These are phyloP conservation scores for Aspergillus sclerotioniger DNA, from an alignment of 495 filamentous ascomycete species.

Conservation along the genomic window DNA sequence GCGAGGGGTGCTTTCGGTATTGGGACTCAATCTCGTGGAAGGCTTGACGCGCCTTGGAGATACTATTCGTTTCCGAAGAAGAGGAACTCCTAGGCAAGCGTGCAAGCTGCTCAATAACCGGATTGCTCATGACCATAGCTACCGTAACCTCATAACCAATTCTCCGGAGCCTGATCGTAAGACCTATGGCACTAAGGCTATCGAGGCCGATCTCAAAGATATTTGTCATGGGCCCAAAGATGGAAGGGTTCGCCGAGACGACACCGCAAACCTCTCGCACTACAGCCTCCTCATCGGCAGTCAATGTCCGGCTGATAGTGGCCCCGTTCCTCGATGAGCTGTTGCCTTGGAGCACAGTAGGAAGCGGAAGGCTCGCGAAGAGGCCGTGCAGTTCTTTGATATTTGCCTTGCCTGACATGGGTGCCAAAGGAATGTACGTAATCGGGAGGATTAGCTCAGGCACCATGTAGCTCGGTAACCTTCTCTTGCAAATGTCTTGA, in stretches of 20 bases:
- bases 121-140: constrained; percentile 63
- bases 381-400: constrained; percentile 41
- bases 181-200: constrained; percentile 46
- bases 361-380: constrained; percentile 22
- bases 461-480: constrained; percentile 54
- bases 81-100: constrained; percentile 17
- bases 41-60: constrained; percentile 11
- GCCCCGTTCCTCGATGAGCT: background rate
- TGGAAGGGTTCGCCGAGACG: constrained; percentile 28
- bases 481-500: constrained; percentile 36
- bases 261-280: constrained; percentile 24
- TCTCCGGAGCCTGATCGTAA: constrained; percentile 62
- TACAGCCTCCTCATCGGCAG: constrained; percentile 22
- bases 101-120: constrained; percentile 58
- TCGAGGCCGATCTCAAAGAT: constrained; percentile 38
- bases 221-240: constrained; percentile 53
- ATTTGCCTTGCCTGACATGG: constrained; percentile 50
- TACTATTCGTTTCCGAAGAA: background rate
- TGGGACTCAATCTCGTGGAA: constrained; percentile 47
- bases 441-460: constrained; percentile 49
- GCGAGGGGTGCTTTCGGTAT: constrained; percentile 48
- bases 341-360: constrained; percentile 24
- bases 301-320: constrained; percentile 11
- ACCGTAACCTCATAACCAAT: constrained; percentile 57
- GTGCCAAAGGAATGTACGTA: constrained; percentile 38